Percentiles rank a stretch among this genome's conserved stretches.
These are phyloP conservation scores for Lepidopterella palustris DNA, from an alignment of 495 filamentous ascomycete species.

Conservation along the genomic window DNA sequence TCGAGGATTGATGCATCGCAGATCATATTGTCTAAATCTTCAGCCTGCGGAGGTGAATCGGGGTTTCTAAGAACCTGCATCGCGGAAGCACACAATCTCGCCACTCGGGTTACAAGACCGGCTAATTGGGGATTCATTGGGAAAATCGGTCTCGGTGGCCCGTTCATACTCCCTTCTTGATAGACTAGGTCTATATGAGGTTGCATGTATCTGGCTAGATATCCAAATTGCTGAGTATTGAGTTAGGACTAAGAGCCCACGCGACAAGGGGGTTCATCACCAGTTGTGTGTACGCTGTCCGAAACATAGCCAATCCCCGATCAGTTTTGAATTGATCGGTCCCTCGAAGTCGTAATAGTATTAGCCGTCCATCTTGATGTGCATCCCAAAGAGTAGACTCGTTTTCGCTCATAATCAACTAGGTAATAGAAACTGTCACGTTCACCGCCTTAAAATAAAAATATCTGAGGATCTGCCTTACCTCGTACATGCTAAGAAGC, in stretches of 20 bases:
- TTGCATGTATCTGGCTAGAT: background rate
- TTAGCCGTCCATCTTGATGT: background rate
- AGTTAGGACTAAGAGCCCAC: background rate
- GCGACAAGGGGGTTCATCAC: background rate
- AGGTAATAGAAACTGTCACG: background rate
- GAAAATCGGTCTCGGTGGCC: background rate
- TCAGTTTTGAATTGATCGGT: background rate
- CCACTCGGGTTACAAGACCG: background rate
- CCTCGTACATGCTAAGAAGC: background rate
- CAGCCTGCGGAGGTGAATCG: background rate
- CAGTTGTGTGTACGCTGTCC: background rate
- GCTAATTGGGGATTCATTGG: background rate
- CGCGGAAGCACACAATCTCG: background rate
- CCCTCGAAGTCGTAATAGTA: background rate
- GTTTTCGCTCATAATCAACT: background rate
- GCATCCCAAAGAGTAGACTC: background rate
- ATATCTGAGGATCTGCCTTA: too few species aligned
- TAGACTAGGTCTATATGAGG: background rate
- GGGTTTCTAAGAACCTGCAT: background rate
- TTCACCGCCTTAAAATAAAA: background rate
- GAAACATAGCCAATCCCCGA: background rate
- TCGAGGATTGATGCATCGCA: background rate
- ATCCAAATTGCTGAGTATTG: background rate
- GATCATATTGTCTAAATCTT: background rate
- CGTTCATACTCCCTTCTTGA: background rate